Base-by-base conservation (phyloP, 805 yeast species). In the Teunomyces stri region DNA sequence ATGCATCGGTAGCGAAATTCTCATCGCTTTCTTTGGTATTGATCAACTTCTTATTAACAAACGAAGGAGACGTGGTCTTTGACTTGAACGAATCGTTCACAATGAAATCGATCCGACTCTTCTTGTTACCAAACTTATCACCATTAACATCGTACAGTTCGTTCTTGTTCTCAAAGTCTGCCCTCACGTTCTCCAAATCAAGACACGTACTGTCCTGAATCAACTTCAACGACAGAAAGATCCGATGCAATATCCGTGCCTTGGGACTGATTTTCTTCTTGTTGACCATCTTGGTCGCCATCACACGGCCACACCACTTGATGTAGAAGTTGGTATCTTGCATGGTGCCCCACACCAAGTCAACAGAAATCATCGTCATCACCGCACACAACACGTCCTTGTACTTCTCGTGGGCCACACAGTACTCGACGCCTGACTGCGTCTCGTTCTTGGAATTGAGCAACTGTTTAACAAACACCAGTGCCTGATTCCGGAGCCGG, bases 261-360 rank as follows among this genome's bases (percentile, higher is more conserved):
- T 89, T 89, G 16, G 87, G 75, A 0, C 91, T 83, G 18, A 89
- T 64, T 51, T 78, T 80, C 55, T 84, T 68, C 59, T 89, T 80
- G 45, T 72, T 75, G 38, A 70, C 70, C 84, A 85, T 83, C 57
- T 92, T 81, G 54, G 81, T 78, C 29, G 80, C 79, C 21, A 89
- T 84, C 47, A 87, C 84, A 47, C 78, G 79, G 51, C 88, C 92
- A 68, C 96, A 87, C 56, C 89, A 81, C 46, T 81, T 79, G 45
- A 89, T 72, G 66, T 88, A 88, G 48, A 82, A 77, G 52, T 81
- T 82, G 58, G 96, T 88, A 54, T 87, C 94, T 46, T 86, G 84
- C 91, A 87, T 87, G 0, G 92, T 82, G 2, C 96, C 96, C 89
- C 95, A 86, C 12, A 88, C 91, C 44, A 88, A 84, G 66, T 89